Evolutionary conservation across 2,329 filamentous ascomycete genomes (phyloP), one percentile per base, ranked within the genome.

Genomic region (Phialemoniopsis sp.): DNA sequence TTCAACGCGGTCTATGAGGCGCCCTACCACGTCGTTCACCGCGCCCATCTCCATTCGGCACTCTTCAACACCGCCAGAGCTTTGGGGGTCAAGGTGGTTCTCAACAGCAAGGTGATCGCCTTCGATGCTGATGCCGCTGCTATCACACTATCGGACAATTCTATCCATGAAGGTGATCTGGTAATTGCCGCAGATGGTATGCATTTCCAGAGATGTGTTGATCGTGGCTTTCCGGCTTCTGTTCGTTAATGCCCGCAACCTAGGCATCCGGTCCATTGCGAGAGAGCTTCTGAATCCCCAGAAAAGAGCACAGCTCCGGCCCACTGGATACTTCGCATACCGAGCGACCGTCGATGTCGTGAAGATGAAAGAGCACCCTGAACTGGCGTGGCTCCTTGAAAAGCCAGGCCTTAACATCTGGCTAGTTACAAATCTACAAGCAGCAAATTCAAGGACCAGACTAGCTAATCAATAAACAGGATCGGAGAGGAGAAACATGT

Each of bases 401-500:
- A 58, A 59, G 36, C 60, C 64, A 2, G 51, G 54, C 1, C 40
- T 67, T 4, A 67, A 67, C 40, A 48, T 66, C 12, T 68, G 63
- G 64, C 66, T 30, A 13, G 47, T 39, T 5, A 12, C 3, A n/a
- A n/a, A n/a, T n/a, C n/a, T n/a, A n/a, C n/a, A n/a, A n/a, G n/a
- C n/a, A n/a, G n/a, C n/a, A n/a, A n/a, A n/a, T n/a, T n/a, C n/a
- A n/a, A n/a, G n/a, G n/a, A n/a, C n/a, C 28, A 14, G 8, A 19
- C 10, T 13, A 5, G 33, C n/a, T 35, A 4, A 14, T 41, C 18
- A 9, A 6, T 21, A 4, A 17, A 8, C 28, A 65, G 63, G 64
- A 59, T 70, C 29, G 66, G 66, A 5, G 52, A 64, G 16, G 49
- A 60, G 14, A 47, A 63, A 2, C 67, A 72, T 41, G 64, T 67